Percentiles rank a stretch among this genome's conserved stretches.
These are phyloP conservation scores for Kwoniella shandongensis DNA, from an alignment of 768 basidiomycete species.

Conservation along the genomic window DNA sequence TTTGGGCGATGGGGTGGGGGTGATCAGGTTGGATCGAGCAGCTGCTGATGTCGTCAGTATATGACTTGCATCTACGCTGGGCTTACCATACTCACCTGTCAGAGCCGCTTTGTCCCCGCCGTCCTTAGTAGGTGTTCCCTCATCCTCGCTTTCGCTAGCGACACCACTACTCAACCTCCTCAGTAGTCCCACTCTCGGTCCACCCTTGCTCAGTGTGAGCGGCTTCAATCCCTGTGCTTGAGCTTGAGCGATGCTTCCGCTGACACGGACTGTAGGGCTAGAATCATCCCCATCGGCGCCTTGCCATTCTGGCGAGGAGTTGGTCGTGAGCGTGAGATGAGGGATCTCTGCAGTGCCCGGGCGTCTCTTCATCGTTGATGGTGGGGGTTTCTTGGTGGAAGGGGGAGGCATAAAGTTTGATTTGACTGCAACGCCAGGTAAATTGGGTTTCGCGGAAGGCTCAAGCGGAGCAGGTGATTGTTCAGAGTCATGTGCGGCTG, in stretches of 20 bases:
- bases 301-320: conserved; percentile 28
- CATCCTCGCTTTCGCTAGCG: conserved; percentile 46
- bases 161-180: conserved; percentile 36
- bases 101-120: conserved; percentile 29
- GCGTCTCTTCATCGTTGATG: conserved; percentile 18
- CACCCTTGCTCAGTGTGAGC: conserved; percentile 3
- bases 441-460: conserved; percentile 10
- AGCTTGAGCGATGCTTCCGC: conserved; percentile 8
- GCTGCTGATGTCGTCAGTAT: neutral
- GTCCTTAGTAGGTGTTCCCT: conserved; percentile 50
- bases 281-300: conserved; percentile 27
- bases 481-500: conserved; percentile 13
- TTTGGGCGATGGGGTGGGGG: conserved; percentile 24
- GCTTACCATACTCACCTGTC: conserved; percentile 34
- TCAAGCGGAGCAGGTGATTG: conserved; percentile 7
- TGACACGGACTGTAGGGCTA: conserved; percentile 43
- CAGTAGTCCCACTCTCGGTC: conserved; percentile 35
- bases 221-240: conserved; percentile 14
- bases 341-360: conserved; percentile 14
- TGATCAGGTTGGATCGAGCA: conserved; percentile 17
- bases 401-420: conserved; percentile 15
- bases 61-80: neutral
- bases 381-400: conserved; percentile 18
- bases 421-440: conserved; percentile 2
- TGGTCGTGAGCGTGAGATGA: conserved; percentile 35